These are phyloP conservation scores for Paxillus ammoniavirescens DNA, from an alignment of 768 basidiomycete species.

Conservation along the genomic window DNA sequence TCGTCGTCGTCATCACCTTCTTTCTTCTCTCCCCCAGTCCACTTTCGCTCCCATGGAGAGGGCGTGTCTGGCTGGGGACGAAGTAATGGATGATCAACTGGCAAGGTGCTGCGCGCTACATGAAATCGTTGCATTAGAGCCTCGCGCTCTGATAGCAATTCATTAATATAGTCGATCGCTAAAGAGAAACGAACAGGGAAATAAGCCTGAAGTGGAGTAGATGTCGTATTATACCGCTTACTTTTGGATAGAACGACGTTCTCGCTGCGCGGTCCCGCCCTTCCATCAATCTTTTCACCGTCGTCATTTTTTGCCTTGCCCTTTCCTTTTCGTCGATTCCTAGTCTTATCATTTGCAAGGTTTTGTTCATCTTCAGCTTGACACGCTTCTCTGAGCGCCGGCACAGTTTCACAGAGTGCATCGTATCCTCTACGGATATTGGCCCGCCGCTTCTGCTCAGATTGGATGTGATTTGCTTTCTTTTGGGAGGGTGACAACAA, in stretches of 20 bases:
- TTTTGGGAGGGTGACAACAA: constrained; percentile 84
- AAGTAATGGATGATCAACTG: constrained; percentile 60
- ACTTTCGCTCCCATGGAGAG: constrained; percentile 75
- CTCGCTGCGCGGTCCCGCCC: constrained; percentile 89
- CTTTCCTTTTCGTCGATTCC: constrained; percentile 37
- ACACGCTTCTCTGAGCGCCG: constrained; percentile 78
- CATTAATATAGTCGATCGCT: constrained; percentile 87
- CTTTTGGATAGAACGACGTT: constrained; percentile 87
- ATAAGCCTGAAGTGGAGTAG: constrained; percentile 3
- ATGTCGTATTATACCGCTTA: constrained; percentile 36
- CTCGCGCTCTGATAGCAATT: constrained; percentile 59
- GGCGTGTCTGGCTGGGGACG: constrained; percentile 22
- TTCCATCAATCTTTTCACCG: constrained; percentile 68
- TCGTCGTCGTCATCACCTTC: constrained; percentile 44
- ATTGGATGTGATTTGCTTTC: constrained; percentile 91
- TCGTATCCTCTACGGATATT: constrained; percentile 91
- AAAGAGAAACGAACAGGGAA: not conserved
- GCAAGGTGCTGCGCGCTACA: constrained; percentile 54
- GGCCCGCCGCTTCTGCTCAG: constrained; percentile 90
- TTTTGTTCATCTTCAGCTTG: constrained; percentile 64
- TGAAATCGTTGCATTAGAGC: constrained; percentile 57
- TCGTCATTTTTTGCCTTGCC: constrained; percentile 40
- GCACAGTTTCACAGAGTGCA: constrained; percentile 80
- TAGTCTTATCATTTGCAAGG: constrained; percentile 32
- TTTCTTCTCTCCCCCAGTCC: constrained; percentile 71